Evolutionary conservation across 2,329 filamentous ascomycete genomes (phyloP), one percentile per base, ranked within the genome.

Genomic region (Microcyclospora pomicola): DNA sequence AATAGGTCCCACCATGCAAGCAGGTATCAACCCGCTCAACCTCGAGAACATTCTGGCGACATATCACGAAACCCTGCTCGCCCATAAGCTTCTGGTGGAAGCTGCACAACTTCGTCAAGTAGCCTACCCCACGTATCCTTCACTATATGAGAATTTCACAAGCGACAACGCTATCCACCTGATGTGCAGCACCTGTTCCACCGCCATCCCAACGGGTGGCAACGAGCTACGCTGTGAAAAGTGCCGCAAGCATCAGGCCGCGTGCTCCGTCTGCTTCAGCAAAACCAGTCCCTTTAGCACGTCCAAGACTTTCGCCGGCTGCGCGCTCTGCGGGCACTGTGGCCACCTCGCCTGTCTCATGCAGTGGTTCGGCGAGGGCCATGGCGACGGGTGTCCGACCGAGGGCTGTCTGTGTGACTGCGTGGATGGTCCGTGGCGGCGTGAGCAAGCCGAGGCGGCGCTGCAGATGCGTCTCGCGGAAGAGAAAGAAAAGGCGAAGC

Each of bases 381-480:
- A 63, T 27, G 60, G 64, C 29, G 67, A 72, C 43, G 73, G 64
- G 24, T 79, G 75, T 57, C 67, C 72, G 2, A 73, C 68, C 6
- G 64, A 67, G 34, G 74, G 72, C 13, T 79, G 75, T 53, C 58
- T 69, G 37, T 75, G 75, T 48, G 72, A 75, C 49, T 78, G 74
- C 46, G 40, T 41, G 6, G 35, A 36, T 19, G 46, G 45, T n/a
- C 13, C 30, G 4, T 44, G 40, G 37, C 35, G 45, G 28, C 38
- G 43, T 15, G 42, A 47, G 35, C 44, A 45, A 36, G 9, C 31
- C 50, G 35, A 35, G 29, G 13, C 27, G 35, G 34, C 15, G 37
- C 31, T 15, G 15, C 34, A 19, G 29, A 32, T 28, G 27, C 31
- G 32, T 15, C 31, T 19, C 28, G 29, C 47, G 1, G 58, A 53